Evolutionary conservation across 2,329 filamentous ascomycete genomes (phyloP).

Genomic region (Ceratocystis harringtonii): DNA sequence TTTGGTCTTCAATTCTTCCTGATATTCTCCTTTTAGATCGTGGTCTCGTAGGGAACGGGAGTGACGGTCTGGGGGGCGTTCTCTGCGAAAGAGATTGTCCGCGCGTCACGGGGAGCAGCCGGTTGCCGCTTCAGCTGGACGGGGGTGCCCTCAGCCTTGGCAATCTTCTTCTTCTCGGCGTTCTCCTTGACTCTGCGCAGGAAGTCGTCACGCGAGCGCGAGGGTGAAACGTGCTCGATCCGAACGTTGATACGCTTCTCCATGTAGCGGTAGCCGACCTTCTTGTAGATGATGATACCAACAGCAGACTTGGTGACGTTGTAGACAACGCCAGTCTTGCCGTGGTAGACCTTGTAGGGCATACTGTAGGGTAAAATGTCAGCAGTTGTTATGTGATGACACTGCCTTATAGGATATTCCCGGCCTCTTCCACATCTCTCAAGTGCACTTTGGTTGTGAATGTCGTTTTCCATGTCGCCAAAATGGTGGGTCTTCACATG

Average conservation of each 20-base stretch:
- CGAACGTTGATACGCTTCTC: constrained; percentile 99
- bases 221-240: constrained; percentile 90
- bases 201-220: constrained; percentile 94
- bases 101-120: constrained; percentile 60
- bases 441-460: background rate
- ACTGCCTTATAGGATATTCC: background rate
- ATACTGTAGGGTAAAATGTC: constrained; percentile 44
- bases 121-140: constrained; percentile 90
- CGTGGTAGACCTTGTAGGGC: constrained; percentile 99
- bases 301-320: constrained; percentile 98
- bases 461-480: background rate
- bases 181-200: constrained; percentile 92
- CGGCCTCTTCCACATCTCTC: constrained; percentile 1
- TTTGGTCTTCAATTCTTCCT: constrained; percentile 17
- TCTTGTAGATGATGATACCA: constrained; percentile 98
- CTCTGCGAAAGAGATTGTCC: constrained; percentile 64
- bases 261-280: constrained; percentile 98
- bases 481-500: background rate
- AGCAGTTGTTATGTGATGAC: background rate
- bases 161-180: constrained; percentile 80
- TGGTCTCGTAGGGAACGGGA: constrained; percentile 93
- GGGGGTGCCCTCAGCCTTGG: constrained; percentile 75
- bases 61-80: constrained; percentile 82
- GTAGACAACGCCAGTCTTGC: constrained; percentile 96
- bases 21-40: constrained; percentile 56